Conservation (phyloP, 306 rosid genomes). For the Corylus heterophylla region DNA sequence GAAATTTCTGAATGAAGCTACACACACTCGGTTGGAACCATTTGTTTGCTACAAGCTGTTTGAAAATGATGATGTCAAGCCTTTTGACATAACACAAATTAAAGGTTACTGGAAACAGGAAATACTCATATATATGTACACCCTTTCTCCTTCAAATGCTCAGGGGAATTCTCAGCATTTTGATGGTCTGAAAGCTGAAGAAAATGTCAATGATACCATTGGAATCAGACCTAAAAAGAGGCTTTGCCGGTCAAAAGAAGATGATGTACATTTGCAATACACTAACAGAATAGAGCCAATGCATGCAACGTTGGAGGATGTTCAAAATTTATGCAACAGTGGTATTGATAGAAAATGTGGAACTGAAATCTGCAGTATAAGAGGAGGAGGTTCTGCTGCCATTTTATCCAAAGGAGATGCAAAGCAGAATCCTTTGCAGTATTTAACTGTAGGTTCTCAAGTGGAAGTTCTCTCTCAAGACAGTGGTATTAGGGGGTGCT, state of each 20-base stretch:
- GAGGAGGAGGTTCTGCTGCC: conserved; percentile 20
- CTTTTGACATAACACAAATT: conserved; percentile 73
- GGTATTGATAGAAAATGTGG: conserved; percentile 26
- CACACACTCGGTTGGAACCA: conserved; percentile 53
- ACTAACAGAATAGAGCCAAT: conserved; percentile 25
- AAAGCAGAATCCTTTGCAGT: conserved; percentile 22
- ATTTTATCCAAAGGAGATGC: conserved; percentile 24
- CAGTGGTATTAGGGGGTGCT: conserved; percentile 90
- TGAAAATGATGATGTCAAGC: conserved; percentile 67
- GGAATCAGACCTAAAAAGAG: conserved; percentile 65
- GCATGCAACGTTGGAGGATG: conserved; percentile 18
- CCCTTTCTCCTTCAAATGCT: conserved; percentile 43
- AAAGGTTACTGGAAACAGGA: conserved; percentile 90
- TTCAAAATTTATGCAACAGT: conserved; percentile 12
- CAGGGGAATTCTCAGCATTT: conserved; percentile 45
- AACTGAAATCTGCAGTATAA: conserved; percentile 24
- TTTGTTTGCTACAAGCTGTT: conserved; percentile 63
- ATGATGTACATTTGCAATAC: conserved; percentile 3
- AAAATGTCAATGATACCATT: conserved; percentile 24
- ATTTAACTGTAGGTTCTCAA: conserved; percentile 50
- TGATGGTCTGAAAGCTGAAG: conserved; percentile 41
- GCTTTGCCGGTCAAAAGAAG: conserved; percentile 33
- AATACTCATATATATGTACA: conserved; percentile 59
- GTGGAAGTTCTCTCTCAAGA: conserved; percentile 90
- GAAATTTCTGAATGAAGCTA: conserved; percentile 56